A percentile compares a stretch with the other conserved stretches of the same genome.
phyloP scores from a whole-genome alignment of 352 stramenopile genomes.

The Phytophthora pistaciae region DNA sequence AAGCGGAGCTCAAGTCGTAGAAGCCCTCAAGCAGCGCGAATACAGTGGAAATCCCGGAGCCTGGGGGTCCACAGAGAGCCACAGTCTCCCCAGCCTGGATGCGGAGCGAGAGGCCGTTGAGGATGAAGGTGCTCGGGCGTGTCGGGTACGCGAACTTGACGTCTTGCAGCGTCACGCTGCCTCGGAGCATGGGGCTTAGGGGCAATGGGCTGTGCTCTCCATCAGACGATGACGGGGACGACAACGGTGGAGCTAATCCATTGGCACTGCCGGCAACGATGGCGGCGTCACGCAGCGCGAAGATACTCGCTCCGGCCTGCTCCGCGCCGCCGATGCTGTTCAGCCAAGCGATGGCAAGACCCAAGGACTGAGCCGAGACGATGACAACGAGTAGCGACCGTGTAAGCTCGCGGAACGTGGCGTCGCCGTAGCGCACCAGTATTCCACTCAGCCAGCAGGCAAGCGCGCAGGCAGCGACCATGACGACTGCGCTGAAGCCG shows the following conservation, averaged over 20 bases:
- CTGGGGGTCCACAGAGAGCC: conserved; percentile 41
- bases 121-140: conserved; percentile 22
- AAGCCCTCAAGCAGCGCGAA: conserved; percentile 73
- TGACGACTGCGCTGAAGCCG: conserved; percentile 74
- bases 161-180: conserved; percentile 47
- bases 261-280: conserved; percentile 11
- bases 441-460: conserved; percentile 70
- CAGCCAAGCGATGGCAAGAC: conserved; percentile 41
- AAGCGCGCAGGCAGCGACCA: conserved; percentile 53
- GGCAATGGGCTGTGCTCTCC: conserved; percentile 17
- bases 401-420: conserved; percentile 53
- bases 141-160: conserved; percentile 57
- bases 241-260: conserved; percentile 14
- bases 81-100: conserved; percentile 44
- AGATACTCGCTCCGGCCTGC: conserved; percentile 37
- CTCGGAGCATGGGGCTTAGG: conserved; percentile 32
- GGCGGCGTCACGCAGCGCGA: conserved; percentile 37
- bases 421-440: conserved; percentile 48
- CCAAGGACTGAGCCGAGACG: conserved; percentile 47
- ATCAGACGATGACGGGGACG: conserved; percentile 22
- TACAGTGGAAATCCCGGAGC: conserved; percentile 61
- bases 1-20: conserved; percentile 57
- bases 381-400: conserved; percentile 55
- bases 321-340: conserved; percentile 28
- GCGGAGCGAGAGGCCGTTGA: conserved; percentile 30